A percentile compares a stretch with the other conserved stretches of the same genome.
These are phyloP conservation scores for Eutypa lata DNA, from an alignment of 2,329 filamentous ascomycete species.

Conservation along the genomic window DNA sequence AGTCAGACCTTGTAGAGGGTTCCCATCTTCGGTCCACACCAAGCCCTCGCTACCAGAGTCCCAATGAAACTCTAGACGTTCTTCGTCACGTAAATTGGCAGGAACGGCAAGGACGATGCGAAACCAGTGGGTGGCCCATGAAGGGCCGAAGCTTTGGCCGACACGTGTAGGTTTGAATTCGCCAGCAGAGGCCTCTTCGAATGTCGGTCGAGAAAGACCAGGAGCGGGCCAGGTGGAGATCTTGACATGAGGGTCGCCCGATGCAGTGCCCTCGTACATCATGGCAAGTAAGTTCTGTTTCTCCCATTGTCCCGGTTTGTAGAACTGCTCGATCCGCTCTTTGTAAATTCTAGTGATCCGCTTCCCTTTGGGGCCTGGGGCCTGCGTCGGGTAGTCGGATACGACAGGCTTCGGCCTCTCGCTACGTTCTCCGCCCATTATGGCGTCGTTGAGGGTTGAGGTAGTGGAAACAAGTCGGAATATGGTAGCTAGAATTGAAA, in stretches of 20 bases:
- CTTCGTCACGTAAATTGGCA: slow-evolving; percentile 65
- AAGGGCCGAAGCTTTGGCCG: slow-evolving; percentile 82
- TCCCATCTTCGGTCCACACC: slow-evolving; percentile 88
- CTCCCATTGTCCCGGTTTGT: slow-evolving; percentile 73
- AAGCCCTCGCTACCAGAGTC: slow-evolving; percentile 93
- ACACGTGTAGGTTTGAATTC: slow-evolving; percentile 71
- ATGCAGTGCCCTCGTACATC: slow-evolving; percentile 64
- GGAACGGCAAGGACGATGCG: slow-evolving; percentile 78
- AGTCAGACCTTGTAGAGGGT: slow-evolving; percentile 86
- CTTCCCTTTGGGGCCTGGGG: slow-evolving; percentile 62
- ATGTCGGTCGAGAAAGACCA: slow-evolving; percentile 73
- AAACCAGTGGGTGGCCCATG: slow-evolving; percentile 99
- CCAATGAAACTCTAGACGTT: slow-evolving; percentile 93
- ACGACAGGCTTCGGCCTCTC: slow-evolving; percentile 39
- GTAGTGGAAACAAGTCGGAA: slow-evolving; percentile 4
- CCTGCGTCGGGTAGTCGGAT: slow-evolving; percentile 51
- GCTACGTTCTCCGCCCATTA: slow-evolving; percentile 50
- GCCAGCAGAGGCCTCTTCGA: slow-evolving; percentile 76
- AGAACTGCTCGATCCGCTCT: slow-evolving; percentile 79
- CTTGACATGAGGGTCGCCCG: slow-evolving; percentile 74
- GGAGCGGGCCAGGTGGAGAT: slow-evolving; percentile 85
- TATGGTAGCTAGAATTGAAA: slow-evolving; percentile 6
- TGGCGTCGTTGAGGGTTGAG: slow-evolving; percentile 17
- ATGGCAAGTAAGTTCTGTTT: slow-evolving; percentile 72
- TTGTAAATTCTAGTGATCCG: slow-evolving; percentile 83